A percentile compares a stretch with the other conserved stretches of the same genome.
Evolutionary conservation across 2,329 filamentous ascomycete species (phyloP).

Genomic region (Diaporthe sp.): DNA sequence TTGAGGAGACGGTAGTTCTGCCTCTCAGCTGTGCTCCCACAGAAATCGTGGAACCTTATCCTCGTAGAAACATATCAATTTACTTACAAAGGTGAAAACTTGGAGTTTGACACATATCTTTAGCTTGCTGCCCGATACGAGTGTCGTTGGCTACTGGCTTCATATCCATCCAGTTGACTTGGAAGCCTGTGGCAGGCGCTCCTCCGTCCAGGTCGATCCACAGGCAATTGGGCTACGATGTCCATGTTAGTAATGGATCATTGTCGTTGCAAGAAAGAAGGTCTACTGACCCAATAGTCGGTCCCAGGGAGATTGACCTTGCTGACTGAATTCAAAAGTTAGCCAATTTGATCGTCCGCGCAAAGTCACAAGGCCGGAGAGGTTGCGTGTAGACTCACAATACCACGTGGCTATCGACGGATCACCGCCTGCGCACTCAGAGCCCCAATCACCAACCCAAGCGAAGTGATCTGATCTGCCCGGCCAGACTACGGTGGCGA

Average conservation of each 20-base stretch:
- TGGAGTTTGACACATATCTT: background rate
- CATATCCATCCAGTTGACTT: background rate
- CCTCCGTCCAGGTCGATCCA: background rate
- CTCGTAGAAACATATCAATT: background rate
- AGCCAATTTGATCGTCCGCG: background rate
- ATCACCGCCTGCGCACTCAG: background rate
- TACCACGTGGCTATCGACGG: background rate
- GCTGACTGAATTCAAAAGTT: background rate
- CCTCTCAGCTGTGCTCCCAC: background rate
- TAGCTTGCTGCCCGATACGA: background rate
- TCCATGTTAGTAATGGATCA: background rate
- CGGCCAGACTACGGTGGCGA: background rate
- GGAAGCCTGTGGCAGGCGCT: background rate
- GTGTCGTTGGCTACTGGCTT: background rate
- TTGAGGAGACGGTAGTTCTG: background rate
- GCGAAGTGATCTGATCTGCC: background rate
- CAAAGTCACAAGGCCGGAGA: background rate
- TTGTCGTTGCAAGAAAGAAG: background rate
- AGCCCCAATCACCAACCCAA: slow-evolving; percentile 8
- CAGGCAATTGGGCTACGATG: background rate
- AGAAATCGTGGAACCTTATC: background rate
- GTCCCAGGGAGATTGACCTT: background rate
- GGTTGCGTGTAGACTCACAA: background rate
- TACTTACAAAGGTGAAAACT: background rate
- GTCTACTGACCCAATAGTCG: background rate